Conservation (phyloP, 192 early-diverging fungal genomes). For the Gigaspora rosea region DNA sequence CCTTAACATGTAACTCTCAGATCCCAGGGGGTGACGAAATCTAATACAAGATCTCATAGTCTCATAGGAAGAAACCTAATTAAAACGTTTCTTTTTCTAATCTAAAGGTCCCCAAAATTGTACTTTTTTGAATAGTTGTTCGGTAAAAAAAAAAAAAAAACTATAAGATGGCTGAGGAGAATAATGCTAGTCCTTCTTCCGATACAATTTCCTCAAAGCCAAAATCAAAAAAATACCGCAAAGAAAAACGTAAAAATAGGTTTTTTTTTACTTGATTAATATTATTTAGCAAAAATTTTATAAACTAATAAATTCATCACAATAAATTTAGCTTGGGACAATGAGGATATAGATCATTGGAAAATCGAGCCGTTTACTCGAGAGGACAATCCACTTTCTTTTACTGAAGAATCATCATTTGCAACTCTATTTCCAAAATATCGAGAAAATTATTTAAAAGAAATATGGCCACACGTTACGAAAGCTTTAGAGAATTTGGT, state of each 20-base stretch:
- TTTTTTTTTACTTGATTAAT: neutral
- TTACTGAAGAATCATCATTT: constrained; percentile 95
- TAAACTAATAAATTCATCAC: neutral
- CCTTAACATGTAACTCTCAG: no score
- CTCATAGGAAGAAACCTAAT: no score
- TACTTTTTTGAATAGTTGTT: no score
- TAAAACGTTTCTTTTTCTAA: no score
- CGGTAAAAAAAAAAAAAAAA: no score
- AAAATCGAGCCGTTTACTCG: constrained; percentile 85
- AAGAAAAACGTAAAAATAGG: neutral
- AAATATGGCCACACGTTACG: constrained; percentile 90
- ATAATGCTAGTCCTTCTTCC: no score
- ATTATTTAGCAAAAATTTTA: neutral
- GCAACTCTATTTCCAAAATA: constrained; percentile 99
- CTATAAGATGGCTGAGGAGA: no score
- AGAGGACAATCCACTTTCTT: constrained; percentile 68
- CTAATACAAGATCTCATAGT: no score
- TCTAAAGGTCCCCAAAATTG: no score
- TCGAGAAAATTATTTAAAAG: constrained; percentile 89
- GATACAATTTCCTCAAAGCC: neutral
- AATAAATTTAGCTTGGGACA: constrained; percentile 72
- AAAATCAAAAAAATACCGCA: constrained; percentile 21
- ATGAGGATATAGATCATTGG: constrained; percentile 92
- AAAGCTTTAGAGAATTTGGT: constrained; percentile 75
- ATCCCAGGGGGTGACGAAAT: no score